These are phyloP conservation scores for Symbiotaphrina buchneri DNA, from an alignment of 495 filamentous ascomycete species.

Conservation along the genomic window DNA sequence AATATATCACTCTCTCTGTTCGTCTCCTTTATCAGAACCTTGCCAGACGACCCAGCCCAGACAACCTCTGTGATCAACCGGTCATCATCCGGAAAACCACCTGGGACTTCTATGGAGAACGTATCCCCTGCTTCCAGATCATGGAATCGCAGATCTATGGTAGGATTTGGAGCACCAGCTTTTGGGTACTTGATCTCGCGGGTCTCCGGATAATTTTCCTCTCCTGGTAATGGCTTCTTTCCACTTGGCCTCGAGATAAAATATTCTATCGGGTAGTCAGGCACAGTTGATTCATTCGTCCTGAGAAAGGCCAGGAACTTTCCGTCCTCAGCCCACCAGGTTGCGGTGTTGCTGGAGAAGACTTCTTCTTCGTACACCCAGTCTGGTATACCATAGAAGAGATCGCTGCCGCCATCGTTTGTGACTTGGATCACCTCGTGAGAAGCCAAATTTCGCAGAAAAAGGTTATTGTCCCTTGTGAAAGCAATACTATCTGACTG, in stretches of 20 bases:
- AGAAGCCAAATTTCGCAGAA: constrained; percentile 43
- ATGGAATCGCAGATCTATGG: constrained; percentile 73
- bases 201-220: constrained; percentile 81
- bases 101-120: constrained; percentile 56
- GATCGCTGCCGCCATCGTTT: constrained; percentile 58
- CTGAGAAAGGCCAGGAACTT: constrained; percentile 75
- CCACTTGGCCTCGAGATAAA: constrained; percentile 78
- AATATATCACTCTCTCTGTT: constrained; percentile 86
- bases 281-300: constrained; percentile 80
- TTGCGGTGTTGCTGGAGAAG: constrained; percentile 53
- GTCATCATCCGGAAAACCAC: constrained; percentile 58
- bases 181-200: constrained; percentile 93
- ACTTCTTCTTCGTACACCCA: constrained; percentile 99
- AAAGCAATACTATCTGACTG: constrained; percentile 67
- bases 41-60: constrained; percentile 53
- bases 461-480: constrained; percentile 75
- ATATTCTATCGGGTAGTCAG: constrained; percentile 87
- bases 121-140: constrained; percentile 59
- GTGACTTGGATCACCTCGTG: constrained; percentile 50
- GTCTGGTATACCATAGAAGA: constrained; percentile 94
- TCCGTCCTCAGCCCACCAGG: constrained; percentile 86
- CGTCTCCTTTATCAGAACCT: constrained; percentile 72
- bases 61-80: constrained; percentile 81
- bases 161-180: constrained; percentile 79
- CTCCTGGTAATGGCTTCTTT: constrained; percentile 38